These are phyloP conservation scores for Emiliania huxleyi DNA, from an alignment of 78 protist species.

Conservation along the genomic window DNA sequence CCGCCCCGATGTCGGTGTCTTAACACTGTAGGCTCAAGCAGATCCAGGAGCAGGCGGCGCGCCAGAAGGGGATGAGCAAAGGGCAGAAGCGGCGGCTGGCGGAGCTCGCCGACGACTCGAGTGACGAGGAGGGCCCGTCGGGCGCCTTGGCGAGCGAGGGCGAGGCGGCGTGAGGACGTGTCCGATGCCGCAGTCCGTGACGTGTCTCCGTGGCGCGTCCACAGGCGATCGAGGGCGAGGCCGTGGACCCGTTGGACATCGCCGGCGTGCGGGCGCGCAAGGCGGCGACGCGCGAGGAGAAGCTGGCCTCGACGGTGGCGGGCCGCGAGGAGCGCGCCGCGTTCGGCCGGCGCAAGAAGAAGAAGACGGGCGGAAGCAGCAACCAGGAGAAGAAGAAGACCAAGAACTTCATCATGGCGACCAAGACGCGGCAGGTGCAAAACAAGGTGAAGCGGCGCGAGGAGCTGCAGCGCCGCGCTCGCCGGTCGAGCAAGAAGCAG, in stretches of 20 bases:
- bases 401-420: neutral
- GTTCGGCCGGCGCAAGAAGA: neutral
- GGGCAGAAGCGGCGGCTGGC: neutral
- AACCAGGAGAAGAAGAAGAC: neutral
- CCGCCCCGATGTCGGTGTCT: too few species aligned
- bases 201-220: too few species aligned
- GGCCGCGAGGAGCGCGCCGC: neutral
- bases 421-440: neutral
- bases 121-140: neutral
- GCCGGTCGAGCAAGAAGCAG: neutral
- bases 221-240: neutral
- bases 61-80: neutral
- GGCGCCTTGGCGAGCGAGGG: neutral
- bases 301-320: neutral
- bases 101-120: neutral
- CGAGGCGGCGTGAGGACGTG: too few species aligned
- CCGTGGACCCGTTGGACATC: neutral
- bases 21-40: too few species aligned
- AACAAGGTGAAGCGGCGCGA: neutral
- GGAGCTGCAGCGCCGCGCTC: neutral
- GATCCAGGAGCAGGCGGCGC: neutral
- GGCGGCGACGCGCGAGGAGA: conserved; percentile 6
- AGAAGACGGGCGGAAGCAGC: neutral
- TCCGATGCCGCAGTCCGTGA: too few species aligned
- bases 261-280: neutral